A percentile compares a stretch with the other conserved stretches of the same genome.
Conservation (phyloP, 176 grass and related monocot species). For the Miscanthus lutarioriparius region DNA sequence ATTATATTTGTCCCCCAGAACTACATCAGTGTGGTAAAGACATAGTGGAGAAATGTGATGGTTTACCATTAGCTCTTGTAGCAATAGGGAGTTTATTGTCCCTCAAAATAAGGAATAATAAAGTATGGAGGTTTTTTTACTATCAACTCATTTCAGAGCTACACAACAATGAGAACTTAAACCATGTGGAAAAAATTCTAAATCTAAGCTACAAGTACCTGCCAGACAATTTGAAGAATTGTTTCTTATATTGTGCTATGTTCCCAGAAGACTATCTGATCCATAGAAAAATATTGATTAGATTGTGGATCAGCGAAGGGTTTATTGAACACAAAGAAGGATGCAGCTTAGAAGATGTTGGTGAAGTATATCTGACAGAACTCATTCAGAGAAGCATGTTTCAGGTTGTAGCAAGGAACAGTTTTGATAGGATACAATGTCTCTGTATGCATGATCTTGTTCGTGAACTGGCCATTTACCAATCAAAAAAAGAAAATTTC, state of each 20-base stretch:
- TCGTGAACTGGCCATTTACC: slow-evolving; percentile 41
- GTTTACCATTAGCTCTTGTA: slow-evolving; percentile 55
- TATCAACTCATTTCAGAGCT: slow-evolving; percentile 49
- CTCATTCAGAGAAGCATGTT: slow-evolving; percentile 51
- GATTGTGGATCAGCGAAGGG: slow-evolving; percentile 54
- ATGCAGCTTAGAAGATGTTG: slow-evolving; percentile 56
- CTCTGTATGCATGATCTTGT: slow-evolving; percentile 61
- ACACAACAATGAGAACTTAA: slow-evolving; percentile 37
- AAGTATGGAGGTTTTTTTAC: slow-evolving; percentile 37
- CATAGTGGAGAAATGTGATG: slow-evolving; percentile 46
- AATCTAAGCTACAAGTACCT: slow-evolving; percentile 53
- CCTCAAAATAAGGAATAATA: background rate
- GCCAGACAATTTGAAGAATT: slow-evolving; percentile 54
- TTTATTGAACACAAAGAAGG: slow-evolving; percentile 47
- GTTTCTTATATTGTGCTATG: slow-evolving; percentile 54
- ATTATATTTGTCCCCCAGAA: slow-evolving; percentile 22
- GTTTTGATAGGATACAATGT: slow-evolving; percentile 18
- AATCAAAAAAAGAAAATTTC: slow-evolving; percentile 32
- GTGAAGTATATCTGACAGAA: slow-evolving; percentile 40
- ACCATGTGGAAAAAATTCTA: slow-evolving; percentile 39
- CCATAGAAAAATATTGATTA: slow-evolving; percentile 28
- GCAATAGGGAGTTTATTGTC: slow-evolving; percentile 42
- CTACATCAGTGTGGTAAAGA: slow-evolving; percentile 14
- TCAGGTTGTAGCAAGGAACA: slow-evolving; percentile 38
- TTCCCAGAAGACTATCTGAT: slow-evolving; percentile 56